Evolutionary conservation across 2,329 filamentous ascomycete genomes (phyloP).

Genomic region (Tolypocladium guangdongense): DNA sequence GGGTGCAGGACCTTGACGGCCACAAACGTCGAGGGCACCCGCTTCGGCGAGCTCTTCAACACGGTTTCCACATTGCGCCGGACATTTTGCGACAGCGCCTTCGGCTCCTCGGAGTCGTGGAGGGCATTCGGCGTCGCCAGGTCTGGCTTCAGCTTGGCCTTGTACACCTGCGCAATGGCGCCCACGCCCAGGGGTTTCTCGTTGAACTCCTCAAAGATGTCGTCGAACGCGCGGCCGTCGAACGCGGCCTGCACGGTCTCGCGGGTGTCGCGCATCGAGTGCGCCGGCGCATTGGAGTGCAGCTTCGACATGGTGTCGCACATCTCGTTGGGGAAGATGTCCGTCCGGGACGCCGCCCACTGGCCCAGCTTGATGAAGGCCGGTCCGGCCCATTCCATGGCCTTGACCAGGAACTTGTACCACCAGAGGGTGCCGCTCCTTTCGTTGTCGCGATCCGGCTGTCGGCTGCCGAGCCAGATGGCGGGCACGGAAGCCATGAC

Average conservation of each 20-base stretch:
- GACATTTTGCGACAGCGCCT: slow-evolving; percentile 56
- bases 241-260: slow-evolving; percentile 74
- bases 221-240: slow-evolving; percentile 65
- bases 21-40: slow-evolving; percentile 84
- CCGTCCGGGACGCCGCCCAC: slow-evolving; percentile 93
- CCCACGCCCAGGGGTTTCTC: slow-evolving; percentile 84
- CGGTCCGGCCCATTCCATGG: slow-evolving; percentile 89
- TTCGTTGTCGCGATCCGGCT: slow-evolving; percentile 58
- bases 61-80: slow-evolving; percentile 74
- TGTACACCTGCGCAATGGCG: slow-evolving; percentile 96
- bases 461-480: slow-evolving; percentile 65
- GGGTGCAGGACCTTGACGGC: slow-evolving; percentile 95
- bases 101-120: slow-evolving; percentile 29
- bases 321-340: slow-evolving; percentile 91
- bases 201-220: slow-evolving; percentile 94
- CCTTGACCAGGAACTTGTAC: slow-evolving; percentile 77
- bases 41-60: slow-evolving; percentile 73
- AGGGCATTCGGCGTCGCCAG: slow-evolving; percentile 54
- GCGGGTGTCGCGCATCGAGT: slow-evolving; percentile 72
- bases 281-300: slow-evolving; percentile 88
- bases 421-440: slow-evolving; percentile 81
- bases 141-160: slow-evolving; percentile 76
- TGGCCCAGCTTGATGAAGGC: slow-evolving; percentile 99
- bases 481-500: slow-evolving; percentile 71
- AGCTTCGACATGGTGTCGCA: slow-evolving; percentile 89